phyloP scores from a whole-genome alignment of 129 eudicot species.

The Flaveria trinervia region DNA sequence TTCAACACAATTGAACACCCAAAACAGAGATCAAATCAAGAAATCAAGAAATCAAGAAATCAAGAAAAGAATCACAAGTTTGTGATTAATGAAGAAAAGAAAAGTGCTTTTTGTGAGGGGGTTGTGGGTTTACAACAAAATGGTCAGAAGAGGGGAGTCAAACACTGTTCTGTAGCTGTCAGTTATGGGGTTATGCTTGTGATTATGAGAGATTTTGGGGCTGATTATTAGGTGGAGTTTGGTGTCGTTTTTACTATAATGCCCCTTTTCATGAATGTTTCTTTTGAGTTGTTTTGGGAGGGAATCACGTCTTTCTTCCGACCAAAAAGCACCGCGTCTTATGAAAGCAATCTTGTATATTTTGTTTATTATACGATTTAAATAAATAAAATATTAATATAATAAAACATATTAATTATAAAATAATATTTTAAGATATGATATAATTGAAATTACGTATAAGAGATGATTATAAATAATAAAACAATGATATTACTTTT shows the following conservation, averaged over 20 bases:
- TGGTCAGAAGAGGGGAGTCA: slow-evolving; percentile 28
- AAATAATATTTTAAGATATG: too few relatives aligned
- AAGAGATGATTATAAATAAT: too few relatives aligned
- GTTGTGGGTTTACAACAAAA: slow-evolving; percentile 36
- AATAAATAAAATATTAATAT: too few relatives aligned
- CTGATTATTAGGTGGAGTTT: slow-evolving; percentile 5
- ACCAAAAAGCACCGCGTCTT: slow-evolving; percentile 27
- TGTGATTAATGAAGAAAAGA: slow-evolving; percentile 28
- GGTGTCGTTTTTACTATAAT: slow-evolving; percentile 19
- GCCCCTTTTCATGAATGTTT: slow-evolving; percentile 12
- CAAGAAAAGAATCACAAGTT: slow-evolving; percentile 20
- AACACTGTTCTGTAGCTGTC: slow-evolving; percentile 44
- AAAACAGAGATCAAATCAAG: slow-evolving; percentile 17
- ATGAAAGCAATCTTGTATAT: slow-evolving; percentile 3
- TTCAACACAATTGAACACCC: slow-evolving; percentile 20
- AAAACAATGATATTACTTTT: too few relatives aligned
- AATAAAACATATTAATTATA: too few relatives aligned
- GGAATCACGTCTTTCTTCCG: slow-evolving; percentile 18
- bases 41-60: slow-evolving; percentile 20
- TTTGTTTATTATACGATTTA: too few relatives aligned
- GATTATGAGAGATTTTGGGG: slow-evolving; percentile 10
- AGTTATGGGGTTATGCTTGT: slow-evolving; percentile 27
- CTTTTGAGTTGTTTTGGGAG: slow-evolving; percentile 16
- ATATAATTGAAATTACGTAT: too few relatives aligned
- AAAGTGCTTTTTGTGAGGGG: slow-evolving; percentile 20